Percentiles rank a stretch among this genome's conserved stretches.
Evolutionary conservation across 2,329 filamentous ascomycete species (phyloP).

Genomic region (Metarhizium sp.): DNA sequence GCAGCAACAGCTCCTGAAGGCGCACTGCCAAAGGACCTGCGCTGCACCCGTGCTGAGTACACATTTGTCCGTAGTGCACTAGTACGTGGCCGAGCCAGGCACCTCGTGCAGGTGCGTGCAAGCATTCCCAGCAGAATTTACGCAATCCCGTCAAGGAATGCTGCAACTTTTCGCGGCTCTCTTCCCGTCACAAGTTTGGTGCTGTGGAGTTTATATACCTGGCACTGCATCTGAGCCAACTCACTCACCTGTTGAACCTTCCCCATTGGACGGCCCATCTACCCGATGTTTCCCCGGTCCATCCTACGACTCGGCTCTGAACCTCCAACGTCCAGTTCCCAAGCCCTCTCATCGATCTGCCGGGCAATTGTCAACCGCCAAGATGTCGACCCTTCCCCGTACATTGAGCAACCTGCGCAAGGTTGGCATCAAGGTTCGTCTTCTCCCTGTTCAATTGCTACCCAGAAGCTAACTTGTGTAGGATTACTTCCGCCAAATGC

Average conservation of each 20-base stretch:
- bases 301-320: constrained; percentile 1
- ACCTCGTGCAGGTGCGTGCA: constrained; percentile 24
- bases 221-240: neutral
- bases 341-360: constrained; percentile 8
- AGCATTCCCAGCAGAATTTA: constrained; percentile 16
- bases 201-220: neutral
- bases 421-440: constrained; percentile 73
- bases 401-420: constrained; percentile 80
- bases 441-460: neutral
- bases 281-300: constrained; percentile 22
- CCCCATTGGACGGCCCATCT: neutral
- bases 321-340: constrained; percentile 7
- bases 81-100: constrained; percentile 16
- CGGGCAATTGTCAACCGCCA: constrained; percentile 20
- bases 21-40: constrained; percentile 30
- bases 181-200: neutral
- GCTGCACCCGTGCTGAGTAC: constrained; percentile 22
- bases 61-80: constrained; percentile 3
- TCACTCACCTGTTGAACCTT: neutral
- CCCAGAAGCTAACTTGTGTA: constrained; percentile 27
- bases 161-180: neutral
- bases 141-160: neutral
- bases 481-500: constrained; percentile 89
- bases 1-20: constrained; percentile 20
- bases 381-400: constrained; percentile 86